phyloP scores from a whole-genome alignment of 2,329 filamentous ascomycete genomes.

The Aspergillus spinulosporus region DNA sequence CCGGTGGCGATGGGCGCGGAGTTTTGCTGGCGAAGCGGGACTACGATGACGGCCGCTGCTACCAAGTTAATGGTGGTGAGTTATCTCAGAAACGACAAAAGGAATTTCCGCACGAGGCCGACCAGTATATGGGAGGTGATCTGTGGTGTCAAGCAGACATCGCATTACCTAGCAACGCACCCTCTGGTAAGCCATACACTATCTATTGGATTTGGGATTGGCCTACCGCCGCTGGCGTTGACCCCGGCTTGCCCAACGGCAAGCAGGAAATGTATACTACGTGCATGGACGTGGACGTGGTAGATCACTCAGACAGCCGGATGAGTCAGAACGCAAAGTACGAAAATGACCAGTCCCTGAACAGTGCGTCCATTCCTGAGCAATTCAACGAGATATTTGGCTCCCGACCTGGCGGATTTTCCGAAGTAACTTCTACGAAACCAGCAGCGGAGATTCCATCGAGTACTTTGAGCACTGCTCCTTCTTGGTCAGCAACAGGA shows the following conservation, averaged over 20 bases:
- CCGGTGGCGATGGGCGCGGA: conserved; percentile 76
- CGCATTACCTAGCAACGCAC: conserved; percentile 66
- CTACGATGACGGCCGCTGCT: conserved; percentile 90
- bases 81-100: conserved; percentile 62
- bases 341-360: conserved; percentile 36
- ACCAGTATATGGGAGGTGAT: conserved; percentile 57
- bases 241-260: conserved; percentile 40
- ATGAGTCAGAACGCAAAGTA: conserved; percentile 25
- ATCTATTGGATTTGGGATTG: conserved; percentile 98
- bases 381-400: conserved; percentile 38
- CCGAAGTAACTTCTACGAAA: neutral
- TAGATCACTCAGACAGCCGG: conserved; percentile 25
- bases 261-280: conserved; percentile 52
- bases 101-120: conserved; percentile 53
- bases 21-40: conserved; percentile 72
- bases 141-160: conserved; percentile 82
- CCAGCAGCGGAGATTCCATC: neutral
- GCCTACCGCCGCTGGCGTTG: conserved; percentile 57
- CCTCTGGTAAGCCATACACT: conserved; percentile 67
- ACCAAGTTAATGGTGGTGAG: conserved; percentile 66
- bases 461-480: neutral
- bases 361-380: conserved; percentile 41
- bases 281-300: conserved; percentile 51
- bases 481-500: neutral
- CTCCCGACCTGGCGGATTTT: neutral